These are phyloP conservation scores for Yamadazyma sp. DNA, from an alignment of 1,139 yeast species.

Conservation along the genomic window DNA sequence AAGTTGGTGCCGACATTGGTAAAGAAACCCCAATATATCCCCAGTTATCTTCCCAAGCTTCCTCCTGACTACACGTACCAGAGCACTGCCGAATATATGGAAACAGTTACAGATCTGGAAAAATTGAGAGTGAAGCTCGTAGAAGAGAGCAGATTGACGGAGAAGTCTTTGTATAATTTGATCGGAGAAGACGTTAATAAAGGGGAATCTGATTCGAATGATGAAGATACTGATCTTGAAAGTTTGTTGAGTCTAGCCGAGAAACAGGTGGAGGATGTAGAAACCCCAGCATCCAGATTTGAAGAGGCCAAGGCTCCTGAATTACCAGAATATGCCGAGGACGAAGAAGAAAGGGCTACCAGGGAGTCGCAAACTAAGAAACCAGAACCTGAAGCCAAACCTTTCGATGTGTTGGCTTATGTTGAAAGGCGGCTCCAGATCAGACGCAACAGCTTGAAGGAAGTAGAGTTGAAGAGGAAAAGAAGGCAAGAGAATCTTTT, in stretches of 20 bases:
- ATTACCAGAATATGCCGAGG: slow-evolving; percentile 18
- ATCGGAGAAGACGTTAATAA: slow-evolving; percentile 42
- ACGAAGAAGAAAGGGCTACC: slow-evolving; percentile 11
- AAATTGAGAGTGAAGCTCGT: slow-evolving; percentile 68
- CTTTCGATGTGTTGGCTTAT: slow-evolving; percentile 57
- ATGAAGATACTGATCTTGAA: slow-evolving; percentile 20
- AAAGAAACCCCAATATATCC: slow-evolving; percentile 55
- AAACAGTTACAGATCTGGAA: slow-evolving; percentile 70
- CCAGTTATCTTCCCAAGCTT: slow-evolving; percentile 75
- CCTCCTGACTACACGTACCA: slow-evolving; percentile 94
- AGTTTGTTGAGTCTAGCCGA: slow-evolving; percentile 25
- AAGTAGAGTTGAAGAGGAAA: slow-evolving; percentile 20
- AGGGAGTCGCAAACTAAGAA: slow-evolving; percentile 7
- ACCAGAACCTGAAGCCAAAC: slow-evolving; percentile 16
- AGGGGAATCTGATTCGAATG: slow-evolving; percentile 23
- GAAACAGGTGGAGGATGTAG: slow-evolving; percentile 15
- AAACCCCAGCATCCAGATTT: slow-evolving; percentile 19
- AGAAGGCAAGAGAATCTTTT: slow-evolving; percentile 34
- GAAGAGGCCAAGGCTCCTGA: slow-evolving; percentile 14
- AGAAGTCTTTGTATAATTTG: slow-evolving; percentile 66
- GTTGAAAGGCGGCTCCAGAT: slow-evolving; percentile 46
- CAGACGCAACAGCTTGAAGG: slow-evolving; percentile 18
- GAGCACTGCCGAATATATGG: slow-evolving; percentile 66
- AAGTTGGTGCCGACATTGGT: slow-evolving; percentile 56
- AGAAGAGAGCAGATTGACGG: slow-evolving; percentile 79